These are phyloP conservation scores for Xerocomellus chrysenteron DNA, from an alignment of 768 basidiomycete species.

Conservation along the genomic window DNA sequence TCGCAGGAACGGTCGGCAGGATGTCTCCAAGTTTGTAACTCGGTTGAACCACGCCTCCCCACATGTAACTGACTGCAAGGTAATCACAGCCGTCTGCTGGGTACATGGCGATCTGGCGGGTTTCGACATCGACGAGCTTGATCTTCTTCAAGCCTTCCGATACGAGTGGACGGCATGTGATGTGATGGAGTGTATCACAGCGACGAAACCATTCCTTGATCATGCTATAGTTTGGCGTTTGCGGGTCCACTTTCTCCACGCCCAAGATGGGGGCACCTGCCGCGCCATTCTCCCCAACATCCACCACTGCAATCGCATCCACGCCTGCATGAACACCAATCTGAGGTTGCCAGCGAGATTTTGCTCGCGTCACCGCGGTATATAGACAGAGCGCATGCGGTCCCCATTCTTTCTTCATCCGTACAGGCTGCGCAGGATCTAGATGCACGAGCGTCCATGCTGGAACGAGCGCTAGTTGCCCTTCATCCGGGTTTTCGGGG, in stretches of 20 bases:
- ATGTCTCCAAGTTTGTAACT: neutral
- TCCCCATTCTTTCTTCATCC: neutral
- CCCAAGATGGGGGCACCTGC: neutral
- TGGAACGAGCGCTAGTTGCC: neutral
- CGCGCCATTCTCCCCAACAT: neutral
- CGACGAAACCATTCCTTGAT: no score
- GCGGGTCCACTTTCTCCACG: neutral
- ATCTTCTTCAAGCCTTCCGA: neutral
- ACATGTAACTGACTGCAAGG: neutral
- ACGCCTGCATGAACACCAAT: neutral
- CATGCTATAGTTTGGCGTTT: neutral
- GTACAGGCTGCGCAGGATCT: neutral
- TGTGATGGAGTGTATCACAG: no score
- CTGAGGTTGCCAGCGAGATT: constrained; percentile 2
- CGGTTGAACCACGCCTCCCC: neutral
- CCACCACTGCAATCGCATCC: neutral
- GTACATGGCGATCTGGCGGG: neutral
- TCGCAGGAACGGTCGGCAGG: neutral
- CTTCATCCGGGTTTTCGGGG: neutral
- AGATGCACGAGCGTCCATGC: constrained; percentile 2
- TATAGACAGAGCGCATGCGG: neutral
- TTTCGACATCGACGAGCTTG: neutral
- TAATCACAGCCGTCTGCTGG: neutral
- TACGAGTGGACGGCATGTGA: neutral
- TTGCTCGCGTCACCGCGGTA: constrained; percentile 1